Evolutionary conservation across 2,329 filamentous ascomycete species (phyloP), one percentile per base, ranked within the genome.

Genomic region (Coleophoma crateriformis): DNA sequence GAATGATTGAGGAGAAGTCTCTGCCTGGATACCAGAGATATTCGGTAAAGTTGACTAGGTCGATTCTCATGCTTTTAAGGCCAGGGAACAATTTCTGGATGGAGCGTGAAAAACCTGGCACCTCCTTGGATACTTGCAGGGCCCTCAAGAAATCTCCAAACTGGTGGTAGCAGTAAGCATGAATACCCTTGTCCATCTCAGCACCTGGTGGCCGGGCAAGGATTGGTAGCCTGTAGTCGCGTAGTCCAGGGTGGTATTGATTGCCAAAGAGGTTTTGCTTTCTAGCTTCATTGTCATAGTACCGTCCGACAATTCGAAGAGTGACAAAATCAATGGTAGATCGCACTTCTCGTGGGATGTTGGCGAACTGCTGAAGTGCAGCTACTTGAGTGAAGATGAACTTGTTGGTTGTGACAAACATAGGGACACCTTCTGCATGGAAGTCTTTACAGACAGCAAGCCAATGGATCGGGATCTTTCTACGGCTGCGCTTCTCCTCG

Each of bases 341-440:
- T 14, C 78, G 74, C 49, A 71, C 71, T 4, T 62, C 50, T 11
- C 68, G 50, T 41, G 68, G 64, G 34, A 81, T 62, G 32, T 76
- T 72, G 44, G 68, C 64, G 55, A 82, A 79, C 45, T 72, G 69
- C 37, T 69, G 70, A 5, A 82, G 63, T 3, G 75, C 68, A 35
- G 72, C 67, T 22, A 71, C 71, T n/a, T 68, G 74, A 0, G 78
- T 82, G 63, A 82, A 82, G 20, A 72, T 63, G 54, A 81, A 81
- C 0, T 64, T 63, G 58, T 82, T 82, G 46, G 69, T 73, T 20
- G 68, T 64, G 74, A 78, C 79, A 11, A 82, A 54, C 45, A 72
- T 68, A 15, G 68, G 71, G 13, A 64, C 72, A 34, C 77, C 78
- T 57, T 82, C 78, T 3, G 64, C 55, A 34, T 73, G 58, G 50